These are phyloP conservation scores for Onygena corvina DNA, from an alignment of 2,329 filamentous ascomycete genomes.

Conservation along the genomic window DNA sequence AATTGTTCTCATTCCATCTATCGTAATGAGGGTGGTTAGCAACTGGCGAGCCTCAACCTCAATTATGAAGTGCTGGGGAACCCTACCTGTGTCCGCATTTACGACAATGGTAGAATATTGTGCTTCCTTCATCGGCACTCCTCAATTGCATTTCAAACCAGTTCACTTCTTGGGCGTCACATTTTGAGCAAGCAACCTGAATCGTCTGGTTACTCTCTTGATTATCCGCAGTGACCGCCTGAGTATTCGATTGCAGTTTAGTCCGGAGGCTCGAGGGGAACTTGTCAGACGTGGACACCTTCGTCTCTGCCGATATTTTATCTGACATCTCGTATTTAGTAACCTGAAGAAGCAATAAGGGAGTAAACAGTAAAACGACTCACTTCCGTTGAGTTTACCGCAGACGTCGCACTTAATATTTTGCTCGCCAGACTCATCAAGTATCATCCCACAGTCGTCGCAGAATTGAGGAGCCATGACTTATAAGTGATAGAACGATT, in stretches of 20 bases:
- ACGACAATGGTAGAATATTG: slow-evolving; percentile 67
- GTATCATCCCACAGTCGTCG: slow-evolving; percentile 16
- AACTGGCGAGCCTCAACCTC: too few relatives aligned
- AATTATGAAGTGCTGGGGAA: not conserved
- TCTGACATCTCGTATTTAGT: not conserved
- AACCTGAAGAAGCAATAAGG: too few relatives aligned
- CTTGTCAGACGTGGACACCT: slow-evolving; percentile 13
- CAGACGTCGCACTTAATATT: slow-evolving; percentile 14
- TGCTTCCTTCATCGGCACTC: slow-evolving; percentile 80
- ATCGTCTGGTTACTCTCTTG: slow-evolving; percentile 9
- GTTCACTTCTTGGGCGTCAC: slow-evolving; percentile 15
- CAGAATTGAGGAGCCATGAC: slow-evolving; percentile 17
- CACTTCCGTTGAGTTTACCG: slow-evolving; percentile 12
- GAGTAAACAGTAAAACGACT: slow-evolving; percentile 9
- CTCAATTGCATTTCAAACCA: slow-evolving; percentile 48
- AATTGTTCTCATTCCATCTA: not conserved
- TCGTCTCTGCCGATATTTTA: slow-evolving; percentile 9
- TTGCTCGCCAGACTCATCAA: slow-evolving; percentile 12
- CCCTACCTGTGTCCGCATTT: slow-evolving; percentile 12
- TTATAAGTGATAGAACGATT: too few relatives aligned
- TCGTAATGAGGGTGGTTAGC: too few relatives aligned
- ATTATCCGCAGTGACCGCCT: slow-evolving; percentile 14
- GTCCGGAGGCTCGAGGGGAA: slow-evolving; percentile 16
- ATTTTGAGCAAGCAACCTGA: slow-evolving; percentile 16
- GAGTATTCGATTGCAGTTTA: not conserved